Conservation (phyloP, 2,329 filamentous ascomycete species). For the Colletotrichum neosansevieriae region DNA sequence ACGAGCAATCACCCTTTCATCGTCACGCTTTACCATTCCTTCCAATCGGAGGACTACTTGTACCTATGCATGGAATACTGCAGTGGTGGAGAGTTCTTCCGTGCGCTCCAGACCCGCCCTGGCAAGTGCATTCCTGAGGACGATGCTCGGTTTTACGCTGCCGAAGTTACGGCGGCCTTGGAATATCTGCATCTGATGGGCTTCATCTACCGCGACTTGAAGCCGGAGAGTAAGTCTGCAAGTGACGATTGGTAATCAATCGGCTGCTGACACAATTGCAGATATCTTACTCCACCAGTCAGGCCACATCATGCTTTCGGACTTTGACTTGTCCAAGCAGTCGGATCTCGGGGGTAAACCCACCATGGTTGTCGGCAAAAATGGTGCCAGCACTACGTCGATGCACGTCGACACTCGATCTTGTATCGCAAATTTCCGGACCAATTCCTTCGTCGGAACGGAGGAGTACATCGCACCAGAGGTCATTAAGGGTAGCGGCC, state of each 20-base stretch:
- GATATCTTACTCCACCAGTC: conserved; percentile 98
- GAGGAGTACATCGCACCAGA: conserved; percentile 99
- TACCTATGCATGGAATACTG: conserved; percentile 99
- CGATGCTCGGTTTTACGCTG: conserved; percentile 95
- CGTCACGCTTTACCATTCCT: conserved; percentile 97
- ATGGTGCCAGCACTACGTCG: conserved; percentile 86
- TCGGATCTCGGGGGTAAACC: conserved; percentile 95
- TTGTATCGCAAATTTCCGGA: conserved; percentile 97
- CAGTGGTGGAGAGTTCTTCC: conserved; percentile 98
- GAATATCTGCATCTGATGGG: conserved; percentile 99
- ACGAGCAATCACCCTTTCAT: conserved; percentile 99
- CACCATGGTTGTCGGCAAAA: conserved; percentile 96
- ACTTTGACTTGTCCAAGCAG: conserved; percentile 98
- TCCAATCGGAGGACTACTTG: conserved; percentile 98
- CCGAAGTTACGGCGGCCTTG: conserved; percentile 94
- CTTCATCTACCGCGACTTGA: conserved; percentile 98
- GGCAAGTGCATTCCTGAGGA: conserved; percentile 98
- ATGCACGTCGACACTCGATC: conserved; percentile 99
- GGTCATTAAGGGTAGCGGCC: conserved; percentile 97
- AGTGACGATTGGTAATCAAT: conserved; percentile 26
- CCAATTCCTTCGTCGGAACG: conserved; percentile 97
- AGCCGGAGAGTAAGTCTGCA: conserved; percentile 87
- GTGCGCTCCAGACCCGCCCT: conserved; percentile 93
- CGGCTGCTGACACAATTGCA: conserved; percentile 52
- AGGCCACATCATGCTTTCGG: conserved; percentile 99